Conservation (phyloP, 768 basidiomycete species). For the Psilocybe cyanescens region DNA sequence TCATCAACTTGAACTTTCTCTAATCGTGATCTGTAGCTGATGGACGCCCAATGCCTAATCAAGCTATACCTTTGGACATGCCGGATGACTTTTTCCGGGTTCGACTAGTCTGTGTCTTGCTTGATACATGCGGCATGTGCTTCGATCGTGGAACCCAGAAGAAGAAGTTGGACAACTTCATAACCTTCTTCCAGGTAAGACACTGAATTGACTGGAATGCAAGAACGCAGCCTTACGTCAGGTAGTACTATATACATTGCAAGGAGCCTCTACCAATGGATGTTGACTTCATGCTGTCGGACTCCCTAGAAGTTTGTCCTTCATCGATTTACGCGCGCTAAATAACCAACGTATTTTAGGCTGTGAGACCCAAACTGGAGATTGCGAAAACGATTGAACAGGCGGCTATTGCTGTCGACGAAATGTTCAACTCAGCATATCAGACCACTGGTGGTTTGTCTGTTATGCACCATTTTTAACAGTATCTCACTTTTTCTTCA, state of each 20-base stretch:
- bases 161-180: conserved; percentile 91
- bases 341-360: conserved; percentile 43
- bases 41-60: conserved; percentile 82
- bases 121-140: conserved; percentile 97
- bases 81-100: conserved; percentile 97
- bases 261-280: conserved; percentile 95
- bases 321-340: neutral
- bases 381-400: conserved; percentile 80
- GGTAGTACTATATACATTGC: conserved; percentile 83
- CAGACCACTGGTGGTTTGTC: conserved; percentile 54
- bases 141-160: conserved; percentile 94
- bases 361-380: conserved; percentile 81
- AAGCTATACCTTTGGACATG: conserved; percentile 79
- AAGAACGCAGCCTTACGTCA: neutral
- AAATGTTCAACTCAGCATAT: conserved; percentile 75
- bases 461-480: neutral
- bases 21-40: conserved; percentile 60
- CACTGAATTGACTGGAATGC: neutral
- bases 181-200: conserved; percentile 89
- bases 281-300: conserved; percentile 94
- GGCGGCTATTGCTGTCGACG: conserved; percentile 87
- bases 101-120: conserved; percentile 85
- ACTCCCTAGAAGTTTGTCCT: conserved; percentile 82
- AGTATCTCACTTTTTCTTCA: neutral
- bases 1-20: conserved; percentile 11